Percentiles rank a stretch among this genome's conserved stretches.
These are phyloP conservation scores for Austroboletus eburneus DNA, from an alignment of 768 basidiomycete species.

Conservation along the genomic window DNA sequence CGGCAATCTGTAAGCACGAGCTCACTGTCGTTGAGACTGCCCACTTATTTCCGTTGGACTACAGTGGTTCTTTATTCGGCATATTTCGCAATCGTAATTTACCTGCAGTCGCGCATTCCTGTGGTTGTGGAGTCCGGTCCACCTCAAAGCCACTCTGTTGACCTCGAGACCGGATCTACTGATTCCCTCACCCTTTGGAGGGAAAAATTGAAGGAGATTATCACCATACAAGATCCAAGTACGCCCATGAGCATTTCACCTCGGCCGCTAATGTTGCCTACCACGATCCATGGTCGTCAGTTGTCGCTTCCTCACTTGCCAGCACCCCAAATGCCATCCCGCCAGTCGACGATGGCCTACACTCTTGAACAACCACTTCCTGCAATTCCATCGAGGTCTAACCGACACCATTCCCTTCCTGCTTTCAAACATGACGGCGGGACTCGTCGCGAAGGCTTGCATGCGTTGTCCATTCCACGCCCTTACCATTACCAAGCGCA, in stretches of 20 bases:
- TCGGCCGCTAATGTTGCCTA: constrained; percentile 9
- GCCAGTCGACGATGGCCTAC: background rate
- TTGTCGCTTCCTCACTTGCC: constrained; percentile 1
- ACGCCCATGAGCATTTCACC: background rate
- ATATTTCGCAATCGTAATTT: constrained; percentile 38
- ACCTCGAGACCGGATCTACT: constrained; percentile 20
- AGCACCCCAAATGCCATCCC: background rate
- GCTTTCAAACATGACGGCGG: constrained; percentile 9
- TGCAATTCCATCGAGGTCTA: background rate
- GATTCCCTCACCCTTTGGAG: constrained; percentile 5
- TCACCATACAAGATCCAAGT: background rate
- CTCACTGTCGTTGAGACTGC: background rate
- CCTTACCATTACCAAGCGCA: constrained; percentile 10
- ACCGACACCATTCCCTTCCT: constrained; percentile 24
- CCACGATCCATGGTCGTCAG: constrained; percentile 4
- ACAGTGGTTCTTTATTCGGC: constrained; percentile 42
- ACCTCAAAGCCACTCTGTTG: background rate
- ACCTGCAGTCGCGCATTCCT: constrained; percentile 31
- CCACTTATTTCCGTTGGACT: constrained; percentile 4
- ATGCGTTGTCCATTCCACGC: constrained; percentile 2
- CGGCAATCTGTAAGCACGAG: constrained; percentile 41
- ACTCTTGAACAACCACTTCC: background rate
- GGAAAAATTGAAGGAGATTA: constrained; percentile 2
- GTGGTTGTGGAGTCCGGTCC: constrained; percentile 13
- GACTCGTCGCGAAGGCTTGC: background rate